These are phyloP conservation scores for Coffea eugenioides DNA, from an alignment of 257 asterid species.

Conservation along the genomic window DNA sequence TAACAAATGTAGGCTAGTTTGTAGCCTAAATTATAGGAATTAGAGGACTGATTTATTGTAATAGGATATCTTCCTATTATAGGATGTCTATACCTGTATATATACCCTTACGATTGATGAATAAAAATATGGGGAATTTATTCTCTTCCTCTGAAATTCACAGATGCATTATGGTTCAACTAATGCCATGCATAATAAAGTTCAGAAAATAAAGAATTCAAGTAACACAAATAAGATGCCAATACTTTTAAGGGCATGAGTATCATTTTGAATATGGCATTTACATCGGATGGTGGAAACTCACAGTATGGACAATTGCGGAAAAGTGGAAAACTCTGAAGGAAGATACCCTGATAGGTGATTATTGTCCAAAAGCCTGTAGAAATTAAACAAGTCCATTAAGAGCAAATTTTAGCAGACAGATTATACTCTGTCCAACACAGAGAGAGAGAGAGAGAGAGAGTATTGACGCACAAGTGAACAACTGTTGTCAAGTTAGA, in stretches of 20 bases:
- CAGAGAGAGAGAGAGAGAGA: background rate
- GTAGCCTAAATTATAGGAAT: too few relatives aligned
- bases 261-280: conserved; percentile 6
- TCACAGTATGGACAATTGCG: conserved; percentile 37
- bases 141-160: too few relatives aligned
- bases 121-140: too few relatives aligned
- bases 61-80: too few relatives aligned
- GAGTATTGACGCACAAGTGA: conserved; percentile 42
- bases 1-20: too few relatives aligned
- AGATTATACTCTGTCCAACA: background rate
- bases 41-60: too few relatives aligned
- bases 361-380: conserved; percentile 60
- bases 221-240: background rate
- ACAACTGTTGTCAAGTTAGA: conserved; percentile 30
- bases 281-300: conserved; percentile 14
- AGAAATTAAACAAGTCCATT: background rate
- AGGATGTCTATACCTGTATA: too few relatives aligned
- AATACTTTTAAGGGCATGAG: background rate
- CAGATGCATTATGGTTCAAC: background rate
- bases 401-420: background rate
- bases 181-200: background rate
- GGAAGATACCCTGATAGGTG: conserved; percentile 65
- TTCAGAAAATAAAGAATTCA: background rate
- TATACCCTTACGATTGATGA: too few relatives aligned
- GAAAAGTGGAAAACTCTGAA: conserved; percentile 32